A percentile compares a stretch with the other conserved stretches of the same genome.
These are phyloP conservation scores for Colletotrichum cordylinicola DNA, from an alignment of 2,329 filamentous ascomycete species.

Conservation along the genomic window DNA sequence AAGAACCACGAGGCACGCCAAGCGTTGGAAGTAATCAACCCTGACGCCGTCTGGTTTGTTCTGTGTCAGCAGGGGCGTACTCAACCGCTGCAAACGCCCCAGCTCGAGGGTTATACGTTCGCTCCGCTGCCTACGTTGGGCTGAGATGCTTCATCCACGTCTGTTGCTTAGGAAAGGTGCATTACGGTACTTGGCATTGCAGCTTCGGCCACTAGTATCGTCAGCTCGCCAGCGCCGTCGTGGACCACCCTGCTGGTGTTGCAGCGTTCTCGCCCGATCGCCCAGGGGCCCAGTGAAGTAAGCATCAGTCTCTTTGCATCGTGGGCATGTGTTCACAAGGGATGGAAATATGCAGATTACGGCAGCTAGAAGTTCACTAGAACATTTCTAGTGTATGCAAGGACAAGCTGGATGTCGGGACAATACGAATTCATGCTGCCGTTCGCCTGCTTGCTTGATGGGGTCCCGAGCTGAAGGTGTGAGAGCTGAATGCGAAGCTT, in stretches of 20 bases:
- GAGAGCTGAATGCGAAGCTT: neutral
- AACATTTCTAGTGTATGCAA: neutral
- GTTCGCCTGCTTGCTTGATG: neutral
- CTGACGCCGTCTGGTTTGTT: conserved; percentile 79
- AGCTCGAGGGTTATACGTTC: conserved; percentile 49
- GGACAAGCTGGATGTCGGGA: neutral
- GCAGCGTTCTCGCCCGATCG: neutral
- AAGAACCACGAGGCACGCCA: conserved; percentile 52
- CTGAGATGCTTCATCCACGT: neutral
- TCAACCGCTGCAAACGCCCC: conserved; percentile 40
- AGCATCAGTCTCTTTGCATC: neutral
- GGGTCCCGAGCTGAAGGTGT: neutral
- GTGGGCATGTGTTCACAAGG: neutral
- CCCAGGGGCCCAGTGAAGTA: neutral
- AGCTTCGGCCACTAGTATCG: neutral
- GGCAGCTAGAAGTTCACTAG: conserved; percentile 6
- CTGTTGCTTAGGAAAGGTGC: neutral
- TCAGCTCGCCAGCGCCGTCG: neutral
- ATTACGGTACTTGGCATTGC: neutral
- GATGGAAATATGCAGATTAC: neutral
- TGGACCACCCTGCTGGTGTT: neutral
- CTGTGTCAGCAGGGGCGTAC: conserved; percentile 53
- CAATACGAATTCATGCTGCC: neutral
- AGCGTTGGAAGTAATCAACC: conserved; percentile 69
- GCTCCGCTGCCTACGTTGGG: conserved; percentile 16